These are phyloP conservation scores for Inga oerstediana DNA, from an alignment of 306 rosid species.

Conservation along the genomic window DNA sequence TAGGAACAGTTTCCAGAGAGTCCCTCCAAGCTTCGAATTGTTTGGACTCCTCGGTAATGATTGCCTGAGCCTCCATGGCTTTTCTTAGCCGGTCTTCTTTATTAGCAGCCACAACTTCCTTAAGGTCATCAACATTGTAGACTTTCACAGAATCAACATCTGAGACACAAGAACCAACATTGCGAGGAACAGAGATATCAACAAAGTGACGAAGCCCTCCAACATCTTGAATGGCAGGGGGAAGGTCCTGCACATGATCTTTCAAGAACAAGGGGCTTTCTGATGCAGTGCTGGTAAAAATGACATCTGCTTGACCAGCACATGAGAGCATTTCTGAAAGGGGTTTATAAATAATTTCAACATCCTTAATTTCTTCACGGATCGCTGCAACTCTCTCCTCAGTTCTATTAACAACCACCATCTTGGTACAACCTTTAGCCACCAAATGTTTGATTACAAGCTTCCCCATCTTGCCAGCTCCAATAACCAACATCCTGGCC, in stretches of 20 bases:
- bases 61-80: slow-evolving; percentile 95
- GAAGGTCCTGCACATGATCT: slow-evolving; percentile 73
- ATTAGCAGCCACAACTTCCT: slow-evolving; percentile 98
- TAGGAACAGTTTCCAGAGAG: slow-evolving; percentile 95
- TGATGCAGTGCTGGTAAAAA: slow-evolving; percentile 95
- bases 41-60: slow-evolving; percentile 86
- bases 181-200: slow-evolving; percentile 94
- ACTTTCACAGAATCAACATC: slow-evolving; percentile 61
- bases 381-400: slow-evolving; percentile 88
- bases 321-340: slow-evolving; percentile 80
- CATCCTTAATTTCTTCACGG: slow-evolving; percentile 65
- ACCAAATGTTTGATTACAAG: slow-evolving; percentile 95
- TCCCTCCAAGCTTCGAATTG: slow-evolving; percentile 99
- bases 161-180: slow-evolving; percentile 85
- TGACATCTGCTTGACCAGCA: slow-evolving; percentile 76
- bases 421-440: slow-evolving; percentile 84
- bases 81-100: slow-evolving; percentile 91
- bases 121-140: slow-evolving; percentile 94
- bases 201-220: slow-evolving; percentile 77
- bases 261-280: slow-evolving; percentile 81
- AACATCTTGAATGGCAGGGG: slow-evolving; percentile 62
- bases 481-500: slow-evolving; percentile 81
- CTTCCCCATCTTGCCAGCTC: slow-evolving; percentile 99
- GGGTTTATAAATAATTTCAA: slow-evolving; percentile 86
- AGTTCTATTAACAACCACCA: slow-evolving; percentile 89